Base-by-base conservation (phyloP, 805 yeast genomes). In the Saturnispora zaruensis region DNA sequence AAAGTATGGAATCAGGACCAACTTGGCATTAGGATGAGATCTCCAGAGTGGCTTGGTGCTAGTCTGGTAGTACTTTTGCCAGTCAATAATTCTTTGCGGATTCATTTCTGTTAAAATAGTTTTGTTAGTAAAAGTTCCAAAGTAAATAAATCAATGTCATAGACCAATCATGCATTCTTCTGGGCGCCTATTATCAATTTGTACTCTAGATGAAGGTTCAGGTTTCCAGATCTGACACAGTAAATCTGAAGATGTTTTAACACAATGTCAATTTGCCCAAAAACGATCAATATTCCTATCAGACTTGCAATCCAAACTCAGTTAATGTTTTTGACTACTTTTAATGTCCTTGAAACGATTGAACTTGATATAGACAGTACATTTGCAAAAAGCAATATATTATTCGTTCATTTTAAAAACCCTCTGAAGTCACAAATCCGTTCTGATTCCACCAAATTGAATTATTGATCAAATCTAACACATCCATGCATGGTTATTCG, bases 1-100 rank as follows among this genome's bases (percentile, higher is more conserved):
- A 73, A 76, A 82, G 77, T 81, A 87, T 64, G 95, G 95, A 71
- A 81, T 82, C 57, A 86, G 76, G 65, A 82, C 68, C 61, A 75
- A 71, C 70, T 84, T 84, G 57, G 93, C 78, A 65, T 81, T 77
- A 63, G 84, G 84, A 67, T 76, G 78, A 33, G 68, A 64, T 53
- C 59, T 44, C 81, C 78, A 79, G 60, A 78, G 67, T 59, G 82
- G 82, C 66, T 79, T 79, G 49, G 71, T 66, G 45, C 82, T 70
- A 38, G 68, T 53, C 69, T 79, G 84, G 73, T 75, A 79, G 55
- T 76, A 60, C 68, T 72, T 79, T 73, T 79, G 84, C 60, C 76
- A 63, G 66, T 77, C 75, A 56, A 79, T 75, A 61, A 79, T 74
- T 58, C 58, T 55, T 50, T 55, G 53, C 48, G 59, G 59, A 48